Evolutionary conservation across 352 stramenopile genomes (phyloP), one percentile per base, ranked within the genome.

Genomic region (Phytopythium vexans): DNA sequence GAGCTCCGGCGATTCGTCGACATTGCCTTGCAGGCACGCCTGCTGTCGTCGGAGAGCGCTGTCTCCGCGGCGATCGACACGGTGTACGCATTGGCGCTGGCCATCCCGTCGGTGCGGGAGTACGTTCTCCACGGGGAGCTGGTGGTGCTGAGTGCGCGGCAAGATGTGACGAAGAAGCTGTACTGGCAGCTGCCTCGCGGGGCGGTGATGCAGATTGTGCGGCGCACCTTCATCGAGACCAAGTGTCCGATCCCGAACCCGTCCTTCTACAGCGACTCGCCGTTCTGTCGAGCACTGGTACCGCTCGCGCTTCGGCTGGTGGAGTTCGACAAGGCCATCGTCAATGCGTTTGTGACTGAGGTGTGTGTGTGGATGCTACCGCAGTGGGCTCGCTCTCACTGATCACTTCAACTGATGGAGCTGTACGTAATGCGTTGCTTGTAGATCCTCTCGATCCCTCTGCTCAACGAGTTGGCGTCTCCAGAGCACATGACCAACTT

Each of bases 361-460:
- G 64, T 70, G 58, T 39, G 59, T 58, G 10, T 8, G 10, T 15
- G 27, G 11, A 10, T 59, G n/a, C n/a, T n/a, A n/a, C n/a, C n/a
- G n/a, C n/a, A n/a, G n/a, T n/a, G n/a, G n/a, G n/a, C n/a, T n/a
- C n/a, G n/a, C n/a, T n/a, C n/a, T n/a, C n/a, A n/a, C n/a, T 21
- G 51, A 31, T 32, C 31, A 4, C 35, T 12, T 21, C 32, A 32
- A 6, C 44, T 41, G 8, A 39, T 34, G 2, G 33, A 8, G 51
- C 10, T 27, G 6, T 38, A 44, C 0, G 32, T 34, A 14, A 45
- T 3, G 52, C 27, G n/a, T 31, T 55, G 9, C 47, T 48, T 54
- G 41, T 39, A 85, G 74, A 53, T 85, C 6, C 64, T 84, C 33
- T 82, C 75, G 2, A 49, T 86, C 9, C 75, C 72, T 8, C 48